A percentile compares a stretch with the other conserved stretches of the same genome.
Conservation (phyloP, 805 yeast species). For the Ogataea chonburiensis region DNA sequence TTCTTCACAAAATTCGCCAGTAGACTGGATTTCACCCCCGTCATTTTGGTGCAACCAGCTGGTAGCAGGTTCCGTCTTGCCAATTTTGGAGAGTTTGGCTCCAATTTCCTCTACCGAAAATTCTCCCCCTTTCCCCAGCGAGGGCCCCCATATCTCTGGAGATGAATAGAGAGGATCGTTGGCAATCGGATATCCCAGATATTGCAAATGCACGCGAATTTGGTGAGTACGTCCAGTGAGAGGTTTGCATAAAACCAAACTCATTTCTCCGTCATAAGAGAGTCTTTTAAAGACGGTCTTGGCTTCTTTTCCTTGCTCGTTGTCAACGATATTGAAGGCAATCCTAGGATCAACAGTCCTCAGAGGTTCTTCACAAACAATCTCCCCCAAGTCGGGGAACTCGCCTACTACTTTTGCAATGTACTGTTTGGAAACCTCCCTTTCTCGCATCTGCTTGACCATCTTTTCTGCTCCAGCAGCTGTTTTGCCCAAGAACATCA, state of each 20-base stretch:
- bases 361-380: constrained; percentile 66
- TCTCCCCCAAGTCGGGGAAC: constrained; percentile 56
- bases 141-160: constrained; percentile 73
- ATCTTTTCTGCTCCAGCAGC: constrained; percentile 75
- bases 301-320: constrained; percentile 63
- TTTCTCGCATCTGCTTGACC: constrained; percentile 67
- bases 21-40: constrained; percentile 63
- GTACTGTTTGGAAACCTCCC: constrained; percentile 78
- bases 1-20: constrained; percentile 54
- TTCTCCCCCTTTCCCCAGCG: constrained; percentile 60
- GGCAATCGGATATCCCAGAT: constrained; percentile 83
- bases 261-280: constrained; percentile 61
- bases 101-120: constrained; percentile 47
- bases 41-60: constrained; percentile 60
- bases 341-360: constrained; percentile 70
- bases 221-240: constrained; percentile 94
- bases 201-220: constrained; percentile 89
- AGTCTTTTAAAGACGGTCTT: constrained; percentile 66
- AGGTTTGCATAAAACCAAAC: constrained; percentile 82
- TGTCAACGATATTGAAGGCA: constrained; percentile 61
- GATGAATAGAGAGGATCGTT: constrained; percentile 92
- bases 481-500: constrained; percentile 86
- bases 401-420: constrained; percentile 86
- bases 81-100: constrained; percentile 55
- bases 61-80: constrained; percentile 65